These are phyloP conservation scores for Tetradesmus lagerheimii DNA, from an alignment of 139 green algal species.

Conservation along the genomic window DNA sequence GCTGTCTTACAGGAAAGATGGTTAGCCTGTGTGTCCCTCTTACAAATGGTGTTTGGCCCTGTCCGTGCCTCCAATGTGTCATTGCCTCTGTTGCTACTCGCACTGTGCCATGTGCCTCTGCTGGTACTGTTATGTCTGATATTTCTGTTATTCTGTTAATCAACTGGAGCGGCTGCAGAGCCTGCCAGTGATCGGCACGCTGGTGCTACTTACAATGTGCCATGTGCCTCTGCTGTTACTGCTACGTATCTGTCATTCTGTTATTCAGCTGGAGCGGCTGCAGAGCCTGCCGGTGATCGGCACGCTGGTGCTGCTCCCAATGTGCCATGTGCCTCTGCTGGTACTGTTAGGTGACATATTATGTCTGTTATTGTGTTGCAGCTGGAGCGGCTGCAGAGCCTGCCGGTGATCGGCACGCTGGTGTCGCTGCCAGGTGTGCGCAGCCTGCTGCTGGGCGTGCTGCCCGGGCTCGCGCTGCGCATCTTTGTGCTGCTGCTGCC, in stretches of 20 bases:
- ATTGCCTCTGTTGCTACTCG: too few relatives aligned
- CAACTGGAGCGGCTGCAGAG: conserved; percentile 36
- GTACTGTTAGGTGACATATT: too few relatives aligned
- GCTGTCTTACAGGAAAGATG: too few relatives aligned
- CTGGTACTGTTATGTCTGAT: too few relatives aligned
- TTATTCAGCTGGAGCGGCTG: conserved; percentile 38
- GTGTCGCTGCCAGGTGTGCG: conserved; percentile 26
- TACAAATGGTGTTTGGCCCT: too few relatives aligned
- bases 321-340: not conserved
- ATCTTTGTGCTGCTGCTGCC: conserved; percentile 50
- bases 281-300: not conserved
- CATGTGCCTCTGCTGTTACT: not conserved
- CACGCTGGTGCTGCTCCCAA: too few relatives aligned
- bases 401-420: conserved; percentile 6
- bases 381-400: conserved; percentile 25
- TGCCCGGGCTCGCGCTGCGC: conserved; percentile 50
- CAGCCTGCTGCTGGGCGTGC: conserved; percentile 39
- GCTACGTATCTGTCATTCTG: not conserved
- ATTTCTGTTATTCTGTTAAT: not conserved
- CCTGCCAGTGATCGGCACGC: not conserved
- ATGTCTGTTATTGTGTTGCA: too few relatives aligned
- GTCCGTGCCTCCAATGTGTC: too few relatives aligned
- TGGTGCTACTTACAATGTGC: not conserved
- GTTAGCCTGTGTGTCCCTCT: too few relatives aligned
- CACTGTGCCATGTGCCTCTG: not conserved